Percentiles rank a stretch among this genome's conserved stretches.
These are phyloP conservation scores for Chamaecrista fasciculata DNA, from an alignment of 306 rosid genomes.

Conservation along the genomic window DNA sequence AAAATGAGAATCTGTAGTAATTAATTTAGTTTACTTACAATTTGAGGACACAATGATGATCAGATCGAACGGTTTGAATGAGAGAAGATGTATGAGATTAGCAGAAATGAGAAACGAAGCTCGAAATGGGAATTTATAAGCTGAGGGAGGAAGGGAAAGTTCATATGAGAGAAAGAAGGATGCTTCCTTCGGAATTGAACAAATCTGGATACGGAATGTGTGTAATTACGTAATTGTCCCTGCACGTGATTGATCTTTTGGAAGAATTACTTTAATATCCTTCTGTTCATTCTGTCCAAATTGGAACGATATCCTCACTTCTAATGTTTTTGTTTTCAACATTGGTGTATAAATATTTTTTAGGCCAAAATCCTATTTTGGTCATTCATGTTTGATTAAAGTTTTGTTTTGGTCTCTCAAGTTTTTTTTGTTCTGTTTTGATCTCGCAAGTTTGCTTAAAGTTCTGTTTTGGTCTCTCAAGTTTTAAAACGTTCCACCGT, in stretches of 20 bases:
- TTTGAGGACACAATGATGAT: not conserved
- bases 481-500: too few species aligned
- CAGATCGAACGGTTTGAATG: conserved; percentile 30
- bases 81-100: not conserved
- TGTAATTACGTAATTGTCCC: conserved; percentile 25
- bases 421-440: too few species aligned
- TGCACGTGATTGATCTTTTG: conserved; percentile 19
- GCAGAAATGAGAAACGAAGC: not conserved
- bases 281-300: not conserved
- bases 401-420: too few species aligned
- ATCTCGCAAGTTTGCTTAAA: too few species aligned
- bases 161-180: not conserved
- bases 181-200: not conserved
- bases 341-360: too few species aligned
- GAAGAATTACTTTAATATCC: not conserved
- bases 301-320: too few species aligned
- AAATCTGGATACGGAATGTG: not conserved
- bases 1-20: not conserved
- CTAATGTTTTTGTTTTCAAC: too few species aligned
- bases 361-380: too few species aligned
- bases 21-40: conserved; percentile 34
- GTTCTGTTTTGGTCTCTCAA: too few species aligned
- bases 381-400: too few species aligned
- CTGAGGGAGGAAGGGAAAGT: conserved; percentile 17
- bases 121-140: not conserved